Conservation (phyloP, 139 green algal species). For the Yamagishiella unicocca region DNA sequence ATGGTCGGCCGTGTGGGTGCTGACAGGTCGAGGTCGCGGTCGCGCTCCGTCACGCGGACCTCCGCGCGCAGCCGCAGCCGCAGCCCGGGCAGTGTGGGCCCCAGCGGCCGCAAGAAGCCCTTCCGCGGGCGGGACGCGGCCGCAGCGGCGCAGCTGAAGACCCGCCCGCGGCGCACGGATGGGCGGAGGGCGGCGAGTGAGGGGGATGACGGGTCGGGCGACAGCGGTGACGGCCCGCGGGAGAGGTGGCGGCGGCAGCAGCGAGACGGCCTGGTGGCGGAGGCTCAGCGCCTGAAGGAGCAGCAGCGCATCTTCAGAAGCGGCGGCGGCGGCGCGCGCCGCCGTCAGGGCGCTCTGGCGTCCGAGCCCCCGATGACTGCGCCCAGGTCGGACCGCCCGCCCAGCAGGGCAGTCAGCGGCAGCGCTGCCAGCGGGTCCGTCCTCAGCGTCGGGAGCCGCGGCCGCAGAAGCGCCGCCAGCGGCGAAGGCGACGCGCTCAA, state of each 20-base stretch:
- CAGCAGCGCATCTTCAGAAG: background rate
- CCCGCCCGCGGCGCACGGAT: too few relatives aligned
- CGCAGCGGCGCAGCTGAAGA: background rate
- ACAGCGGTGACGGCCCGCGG: background rate
- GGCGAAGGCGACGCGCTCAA: background rate
- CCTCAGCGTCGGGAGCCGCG: too few relatives aligned
- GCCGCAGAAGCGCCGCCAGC: background rate
- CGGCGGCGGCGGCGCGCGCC: background rate
- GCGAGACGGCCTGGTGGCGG: background rate
- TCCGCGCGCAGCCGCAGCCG: background rate
- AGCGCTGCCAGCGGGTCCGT: too few relatives aligned
- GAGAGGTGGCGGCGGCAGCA: background rate
- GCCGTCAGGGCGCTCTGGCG: too few relatives aligned
- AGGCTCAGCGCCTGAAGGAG: background rate
- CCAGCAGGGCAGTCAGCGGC: too few relatives aligned
- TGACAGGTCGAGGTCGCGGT: background rate
- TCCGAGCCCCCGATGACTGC: too few relatives aligned
- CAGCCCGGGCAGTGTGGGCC: background rate
- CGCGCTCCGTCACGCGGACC: background rate
- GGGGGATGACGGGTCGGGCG: background rate
- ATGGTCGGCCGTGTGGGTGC: too few relatives aligned
- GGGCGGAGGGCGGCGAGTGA: background rate
- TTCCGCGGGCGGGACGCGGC: background rate
- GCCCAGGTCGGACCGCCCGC: too few relatives aligned
- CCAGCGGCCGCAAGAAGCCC: background rate